Evolutionary conservation across 2,329 filamentous ascomycete species (phyloP), one percentile per base, ranked within the genome.

Genomic region (Fusarium zealandicum): DNA sequence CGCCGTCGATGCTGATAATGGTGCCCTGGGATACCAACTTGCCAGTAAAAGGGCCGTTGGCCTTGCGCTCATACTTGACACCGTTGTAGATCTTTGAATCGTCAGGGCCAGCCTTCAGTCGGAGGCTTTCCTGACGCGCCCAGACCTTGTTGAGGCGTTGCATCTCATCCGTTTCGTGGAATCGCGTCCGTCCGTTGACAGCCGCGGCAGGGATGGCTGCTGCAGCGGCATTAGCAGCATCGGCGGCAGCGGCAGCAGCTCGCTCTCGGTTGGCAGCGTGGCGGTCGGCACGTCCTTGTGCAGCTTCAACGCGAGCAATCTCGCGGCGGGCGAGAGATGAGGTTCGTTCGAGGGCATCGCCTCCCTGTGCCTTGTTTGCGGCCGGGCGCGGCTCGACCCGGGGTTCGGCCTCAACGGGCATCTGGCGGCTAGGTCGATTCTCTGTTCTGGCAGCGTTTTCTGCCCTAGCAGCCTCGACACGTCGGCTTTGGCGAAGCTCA

Each of bases 1-100:
- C 85, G 17, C 84, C 85, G 54, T 88, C 84, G 54, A 88, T 88
- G 40, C 75, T 86, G 63, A 88, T 80, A 17, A 88, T 83, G 9
- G 80, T 80, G 5, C 84, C 82, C 54, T 83, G 79, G 39, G 82
- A 85, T 25, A 86, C 84, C n/a, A 87, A 78, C 67, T 86, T 86
- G 18, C 84, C 85, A 57, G 80, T 76, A 54, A 88, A 87, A 0
- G 84, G 83, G 0, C 85, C 85, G 4, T 72, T 84, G 27, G 78
- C 70, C 72, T 86, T 87, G 47, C 84, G 80, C 70, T 86, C 83
- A 60, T 88, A 88, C 68, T 84, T 86, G 66, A 86, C 73, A 18
- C 84, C 84, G 20, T 78, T 77, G 62, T 83, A 80, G 13, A 84
- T 80, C 70, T 84, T 87, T 47, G 80, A 78, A 17, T 85, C 81